Base-by-base conservation (phyloP, 1,284 basidiomycete genomes). In the Ustilago nuda region DNA sequence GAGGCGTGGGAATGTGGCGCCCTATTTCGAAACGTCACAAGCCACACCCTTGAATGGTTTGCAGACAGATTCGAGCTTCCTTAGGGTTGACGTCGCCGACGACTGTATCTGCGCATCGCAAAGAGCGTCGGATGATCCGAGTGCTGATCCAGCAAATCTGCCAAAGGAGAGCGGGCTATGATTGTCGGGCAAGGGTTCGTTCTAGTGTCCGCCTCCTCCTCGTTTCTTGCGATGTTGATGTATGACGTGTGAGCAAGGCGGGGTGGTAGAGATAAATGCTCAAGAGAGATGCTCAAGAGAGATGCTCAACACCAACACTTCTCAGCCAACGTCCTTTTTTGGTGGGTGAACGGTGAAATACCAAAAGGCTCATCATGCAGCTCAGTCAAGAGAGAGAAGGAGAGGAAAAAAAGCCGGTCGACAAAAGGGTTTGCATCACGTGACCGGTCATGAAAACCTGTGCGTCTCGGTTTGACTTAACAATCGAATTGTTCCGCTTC, bases 1-100 rank as follows among this genome's bases (percentile, higher is more conserved):
- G 48, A 43, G 41, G 48, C 51, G 61, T 30, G 54, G 17, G 60
- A 52, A 41, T 50, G 46, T 62, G 64, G 39, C 63, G 63, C 35
- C 30, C 41, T 30, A 32, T 12, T 27, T 39, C 63, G 4, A 53
- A 56, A 52, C 50, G 56, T 59, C 63, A 54, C 56, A 11, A 43
- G 50, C 30, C 51, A 50, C 56, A 35, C 56, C 32, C 55, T n/a
- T 35, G 17, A 5, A 27, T 17, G 36, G 17, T 30, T 55, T 58
- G 53, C 52, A 35, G 64, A 52, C 19, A 32, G 43, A n/a, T 13
- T 11, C 9, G 3, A 17, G 37, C n/a, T 19, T 46, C 13, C n/a
- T 36, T 45, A 37, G 4, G 32, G 15, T 11, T 19, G 33, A 19
- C 32, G n/a, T 32, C 35, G 37, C 23, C 37, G 64, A 41, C 19